Conservation (phyloP, 2,329 filamentous ascomycete species). For the Emmonsiellopsis sp. region DNA sequence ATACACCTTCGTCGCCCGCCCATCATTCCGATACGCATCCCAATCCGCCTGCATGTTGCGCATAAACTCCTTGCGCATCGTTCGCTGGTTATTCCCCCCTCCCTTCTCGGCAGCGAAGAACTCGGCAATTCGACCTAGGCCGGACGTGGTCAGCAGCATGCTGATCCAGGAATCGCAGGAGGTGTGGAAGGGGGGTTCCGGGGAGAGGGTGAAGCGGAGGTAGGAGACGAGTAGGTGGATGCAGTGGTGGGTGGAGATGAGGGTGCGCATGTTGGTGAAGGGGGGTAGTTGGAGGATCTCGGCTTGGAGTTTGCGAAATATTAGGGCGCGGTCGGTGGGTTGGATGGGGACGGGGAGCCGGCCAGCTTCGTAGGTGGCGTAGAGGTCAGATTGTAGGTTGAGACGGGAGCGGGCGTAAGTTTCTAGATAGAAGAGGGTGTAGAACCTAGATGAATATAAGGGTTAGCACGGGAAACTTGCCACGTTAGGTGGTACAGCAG, state of each 20-base stretch:
- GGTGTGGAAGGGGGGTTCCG: conserved; percentile 19
- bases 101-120: conserved; percentile 36
- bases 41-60: conserved; percentile 33
- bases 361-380: conserved; percentile 30
- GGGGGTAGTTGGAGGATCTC: conserved; percentile 30
- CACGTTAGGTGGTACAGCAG: neutral
- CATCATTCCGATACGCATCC: conserved; percentile 26
- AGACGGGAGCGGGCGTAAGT: conserved; percentile 28
- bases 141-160: conserved; percentile 30
- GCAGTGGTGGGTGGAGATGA: conserved; percentile 34
- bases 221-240: conserved; percentile 31
- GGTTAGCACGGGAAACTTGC: neutral
- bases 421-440: conserved; percentile 32
- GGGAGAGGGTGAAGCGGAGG: conserved; percentile 27
- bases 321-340: conserved; percentile 21
- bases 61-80: conserved; percentile 35
- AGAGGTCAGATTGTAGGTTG: conserved; percentile 27
- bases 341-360: conserved; percentile 28
- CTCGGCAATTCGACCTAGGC: conserved; percentile 30
- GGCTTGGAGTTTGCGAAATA: conserved; percentile 28
- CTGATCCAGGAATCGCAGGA: conserved; percentile 31
- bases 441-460: conserved; percentile 23
- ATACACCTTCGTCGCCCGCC: conserved; percentile 29
- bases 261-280: conserved; percentile 29
- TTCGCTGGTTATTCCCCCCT: conserved; percentile 29